Base-by-base conservation (phyloP, 2,329 filamentous ascomycete genomes). In the Aspergillus hortae region DNA sequence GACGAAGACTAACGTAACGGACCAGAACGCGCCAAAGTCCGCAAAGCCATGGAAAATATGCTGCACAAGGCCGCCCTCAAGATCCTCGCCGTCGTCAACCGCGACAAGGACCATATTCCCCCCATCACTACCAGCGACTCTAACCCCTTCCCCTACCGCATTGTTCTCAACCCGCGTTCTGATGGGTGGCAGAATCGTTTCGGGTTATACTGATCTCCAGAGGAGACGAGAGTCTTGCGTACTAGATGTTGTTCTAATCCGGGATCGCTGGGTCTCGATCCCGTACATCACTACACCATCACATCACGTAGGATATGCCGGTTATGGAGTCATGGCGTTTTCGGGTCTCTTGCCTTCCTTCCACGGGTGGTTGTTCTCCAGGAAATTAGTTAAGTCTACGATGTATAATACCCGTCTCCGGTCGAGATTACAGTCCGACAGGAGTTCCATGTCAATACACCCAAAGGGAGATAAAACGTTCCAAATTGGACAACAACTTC, bases 111-210 rank as follows among this genome's bases (percentile, higher is more conserved):
- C 65, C 94, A 97, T 71, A 97, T 99, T 59, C 94, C 94, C 1
- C 94, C 92, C 46, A 97, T 97, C 63, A 96, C 91, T 7, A 94
- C 91, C 19, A 91, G 86, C 67, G 90, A 92, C 56, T 79, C 88
- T 44, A 97, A 97, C 69, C 92, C 94, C 0, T 99, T 97, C 66
- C 92, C 92, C 0, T 97, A 95, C 73, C 88, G 92, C 71, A 95
- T 97, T 67, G 82, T 87, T 55, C 84, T 97, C 53, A 94, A 95
- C 67, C 90, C 90, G 52, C 90, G 90, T 65, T 81, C 86, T 54
- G 86, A 88, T 56, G 82, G 86, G 47, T 92, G 90, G 90, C 84
- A 89, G 45, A 83, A 86, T 51, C 81, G 89, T 36, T 90, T 92
- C 74, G 88, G 89, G 23, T 84, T 90, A 54, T 89, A 89, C 68